Percentiles rank a stretch among this genome's conserved stretches.
Evolutionary conservation across 2,329 filamentous ascomycete genomes (phyloP).

Genomic region (Lachnellula suecica): DNA sequence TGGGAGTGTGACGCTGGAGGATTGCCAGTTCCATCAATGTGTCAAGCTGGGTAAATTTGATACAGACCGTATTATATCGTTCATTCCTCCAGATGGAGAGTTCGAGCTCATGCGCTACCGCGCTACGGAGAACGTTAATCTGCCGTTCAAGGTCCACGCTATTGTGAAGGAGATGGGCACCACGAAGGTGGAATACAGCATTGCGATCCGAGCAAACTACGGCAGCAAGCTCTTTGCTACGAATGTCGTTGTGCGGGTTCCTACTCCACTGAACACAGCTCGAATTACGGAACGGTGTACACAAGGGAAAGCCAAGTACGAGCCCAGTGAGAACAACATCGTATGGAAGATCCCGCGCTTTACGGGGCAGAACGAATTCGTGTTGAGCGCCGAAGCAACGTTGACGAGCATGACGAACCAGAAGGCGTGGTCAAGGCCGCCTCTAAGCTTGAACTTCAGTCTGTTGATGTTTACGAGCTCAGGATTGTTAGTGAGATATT

Average conservation of each 20-base stretch:
- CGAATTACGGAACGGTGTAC: slow-evolving; percentile 89
- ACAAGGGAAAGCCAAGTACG: slow-evolving; percentile 97
- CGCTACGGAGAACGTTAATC: slow-evolving; percentile 95
- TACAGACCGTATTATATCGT: slow-evolving; percentile 93
- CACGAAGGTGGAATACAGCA: slow-evolving; percentile 97
- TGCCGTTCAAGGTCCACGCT: slow-evolving; percentile 97
- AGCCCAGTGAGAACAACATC: slow-evolving; percentile 96
- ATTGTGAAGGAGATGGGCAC: slow-evolving; percentile 98
- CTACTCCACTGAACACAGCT: slow-evolving; percentile 94
- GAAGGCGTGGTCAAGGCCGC: slow-evolving; percentile 93
- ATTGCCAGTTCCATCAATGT: slow-evolving; percentile 98
- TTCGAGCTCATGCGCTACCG: slow-evolving; percentile 99
- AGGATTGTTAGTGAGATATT: slow-evolving; percentile 84
- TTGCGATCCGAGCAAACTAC: slow-evolving; percentile 96
- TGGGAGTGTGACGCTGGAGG: slow-evolving; percentile 91
- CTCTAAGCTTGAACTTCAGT: slow-evolving; percentile 87
- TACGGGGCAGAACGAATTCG: slow-evolving; percentile 94
- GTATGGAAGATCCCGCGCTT: slow-evolving; percentile 99
- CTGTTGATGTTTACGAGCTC: slow-evolving; percentile 98
- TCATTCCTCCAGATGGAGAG: slow-evolving; percentile 94
- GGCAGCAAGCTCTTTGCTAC: slow-evolving; percentile 95
- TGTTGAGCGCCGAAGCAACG: slow-evolving; percentile 89
- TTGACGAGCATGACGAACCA: slow-evolving; percentile 97
- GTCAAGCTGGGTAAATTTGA: slow-evolving; percentile 98
- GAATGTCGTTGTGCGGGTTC: slow-evolving; percentile 91